Base-by-base conservation (phyloP, 2,329 filamentous ascomycete species). In the Diatrype stigma region DNA sequence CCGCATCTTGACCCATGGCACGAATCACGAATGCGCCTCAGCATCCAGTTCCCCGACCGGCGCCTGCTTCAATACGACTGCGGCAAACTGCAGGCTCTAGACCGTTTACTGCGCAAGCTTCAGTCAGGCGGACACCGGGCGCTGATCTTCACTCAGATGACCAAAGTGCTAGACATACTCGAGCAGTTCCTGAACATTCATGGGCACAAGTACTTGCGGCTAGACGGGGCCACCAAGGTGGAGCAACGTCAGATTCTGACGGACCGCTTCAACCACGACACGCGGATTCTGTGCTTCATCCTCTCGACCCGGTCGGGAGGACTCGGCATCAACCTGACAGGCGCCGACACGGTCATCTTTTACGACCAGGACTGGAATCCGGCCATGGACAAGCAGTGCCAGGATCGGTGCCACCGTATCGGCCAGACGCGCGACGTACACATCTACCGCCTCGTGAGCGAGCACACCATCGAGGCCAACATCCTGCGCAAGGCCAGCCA, bases 361-460 rank as follows among this genome's bases (percentile, higher is more conserved):
- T 99, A 97, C 71, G 94, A 99, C 64, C 85, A 97, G 53, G 94
- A 99, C 67, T 99, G 95, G 95, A 99, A 99, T 63, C 94, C 94
- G 0, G 94, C 95, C 47, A 99, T 99, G 94, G 94, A 99, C 74
- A 96, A 96, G 70, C 94, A 99, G 70, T 99, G 94, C 63, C 95
- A 99, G 72, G 95, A 99, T 68, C 84, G 94, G 62, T 95, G 90
- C 63, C 94, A 99, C 72, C 90, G 94, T 58, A 99, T 99, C 59
- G 94, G 94, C 2, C 94, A 99, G 70, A 97, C 94, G 1, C 86
- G 94, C 28, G 94, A 99, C 67, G 94, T 99, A 30, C 93, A 97
- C 68, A 97, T 99, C 52, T 99, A 97, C 73, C 90, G 93, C 2
- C 85, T 97, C 19, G 85, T 96, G 8, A 94, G 90, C 11, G 87